Percentiles rank a stretch among this genome's conserved stretches.
Conservation (phyloP, 176 grass and related monocot species). For the Hyparrhenia diplandra region DNA sequence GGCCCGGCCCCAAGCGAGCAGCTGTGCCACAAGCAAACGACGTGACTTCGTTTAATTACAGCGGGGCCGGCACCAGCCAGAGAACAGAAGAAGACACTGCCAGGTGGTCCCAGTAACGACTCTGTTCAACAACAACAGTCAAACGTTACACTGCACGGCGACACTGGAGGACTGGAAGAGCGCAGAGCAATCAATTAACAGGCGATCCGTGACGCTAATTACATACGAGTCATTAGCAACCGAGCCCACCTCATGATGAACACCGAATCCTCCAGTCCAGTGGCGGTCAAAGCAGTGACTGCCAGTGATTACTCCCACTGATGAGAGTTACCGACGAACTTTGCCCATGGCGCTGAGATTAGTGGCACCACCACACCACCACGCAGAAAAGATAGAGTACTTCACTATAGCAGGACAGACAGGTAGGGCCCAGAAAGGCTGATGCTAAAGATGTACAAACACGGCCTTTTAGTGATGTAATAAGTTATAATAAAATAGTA, state of each 20-base stretch:
- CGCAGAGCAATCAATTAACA: constrained; percentile 14
- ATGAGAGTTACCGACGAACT: neutral
- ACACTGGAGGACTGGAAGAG: neutral
- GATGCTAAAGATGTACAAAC: constrained; percentile 7
- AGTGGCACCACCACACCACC: no score
- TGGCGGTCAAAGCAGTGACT: neutral
- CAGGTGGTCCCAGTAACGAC: constrained; percentile 3
- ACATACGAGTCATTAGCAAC: no score
- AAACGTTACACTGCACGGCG: neutral
- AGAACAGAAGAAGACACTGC: neutral
- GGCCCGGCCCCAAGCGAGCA: neutral
- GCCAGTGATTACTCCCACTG: neutral
- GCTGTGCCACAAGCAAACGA: neutral
- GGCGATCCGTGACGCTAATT: constrained; percentile 24
- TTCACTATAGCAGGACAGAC: no score
- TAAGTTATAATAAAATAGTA: no score
- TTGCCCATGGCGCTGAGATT: neutral
- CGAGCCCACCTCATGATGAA: constrained; percentile 4
- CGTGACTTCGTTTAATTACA: neutral
- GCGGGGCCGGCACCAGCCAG: neutral
- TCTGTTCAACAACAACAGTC: no score
- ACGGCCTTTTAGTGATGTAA: no score
- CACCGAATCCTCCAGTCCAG: neutral
- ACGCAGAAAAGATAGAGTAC: no score
- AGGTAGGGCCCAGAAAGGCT: constrained; percentile 13